A percentile compares a stretch with the other conserved stretches of the same genome.
Evolutionary conservation across 2,329 filamentous ascomycete species (phyloP).

Genomic region (Talaromyces islandicus): DNA sequence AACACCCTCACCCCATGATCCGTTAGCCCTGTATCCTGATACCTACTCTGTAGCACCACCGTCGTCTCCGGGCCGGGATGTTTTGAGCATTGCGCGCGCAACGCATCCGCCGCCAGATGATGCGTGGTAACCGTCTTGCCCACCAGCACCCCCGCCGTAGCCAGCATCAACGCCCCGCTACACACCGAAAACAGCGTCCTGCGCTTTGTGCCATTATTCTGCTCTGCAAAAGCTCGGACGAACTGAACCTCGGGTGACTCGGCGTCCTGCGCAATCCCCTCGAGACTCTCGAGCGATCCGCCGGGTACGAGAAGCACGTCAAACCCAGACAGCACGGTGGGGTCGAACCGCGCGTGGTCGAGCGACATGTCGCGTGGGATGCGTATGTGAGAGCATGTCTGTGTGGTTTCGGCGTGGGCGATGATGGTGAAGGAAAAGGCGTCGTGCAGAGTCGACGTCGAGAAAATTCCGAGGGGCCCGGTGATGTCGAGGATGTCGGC

Average conservation of each 20-base stretch:
- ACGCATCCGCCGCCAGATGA: constrained; percentile 21
- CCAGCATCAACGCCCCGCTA: constrained; percentile 33
- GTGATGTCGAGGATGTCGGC: background rate
- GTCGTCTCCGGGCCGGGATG: background rate
- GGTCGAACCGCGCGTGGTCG: background rate
- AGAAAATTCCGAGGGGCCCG: background rate
- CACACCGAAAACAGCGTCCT: constrained; percentile 36
- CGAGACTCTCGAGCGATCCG: background rate
- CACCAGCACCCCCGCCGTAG: constrained; percentile 29
- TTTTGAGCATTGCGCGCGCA: constrained; percentile 17
- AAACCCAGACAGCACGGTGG: background rate
- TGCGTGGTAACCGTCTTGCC: constrained; percentile 35
- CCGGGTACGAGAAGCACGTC: background rate
- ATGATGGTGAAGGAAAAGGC: constrained; percentile 2
- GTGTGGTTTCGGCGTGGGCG: background rate
- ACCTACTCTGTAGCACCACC: background rate
- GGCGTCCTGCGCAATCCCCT: background rate
- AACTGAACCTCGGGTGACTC: background rate
- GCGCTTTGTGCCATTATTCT: constrained; percentile 14
- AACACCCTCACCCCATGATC: background rate
- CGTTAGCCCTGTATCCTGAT: background rate
- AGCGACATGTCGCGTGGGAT: constrained; percentile 3
- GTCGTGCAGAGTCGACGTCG: background rate
- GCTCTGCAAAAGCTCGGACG: background rate
- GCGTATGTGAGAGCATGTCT: constrained; percentile 4